These are phyloP conservation scores for Agaricus subrufescens DNA, from an alignment of 768 basidiomycete genomes.

Conservation along the genomic window DNA sequence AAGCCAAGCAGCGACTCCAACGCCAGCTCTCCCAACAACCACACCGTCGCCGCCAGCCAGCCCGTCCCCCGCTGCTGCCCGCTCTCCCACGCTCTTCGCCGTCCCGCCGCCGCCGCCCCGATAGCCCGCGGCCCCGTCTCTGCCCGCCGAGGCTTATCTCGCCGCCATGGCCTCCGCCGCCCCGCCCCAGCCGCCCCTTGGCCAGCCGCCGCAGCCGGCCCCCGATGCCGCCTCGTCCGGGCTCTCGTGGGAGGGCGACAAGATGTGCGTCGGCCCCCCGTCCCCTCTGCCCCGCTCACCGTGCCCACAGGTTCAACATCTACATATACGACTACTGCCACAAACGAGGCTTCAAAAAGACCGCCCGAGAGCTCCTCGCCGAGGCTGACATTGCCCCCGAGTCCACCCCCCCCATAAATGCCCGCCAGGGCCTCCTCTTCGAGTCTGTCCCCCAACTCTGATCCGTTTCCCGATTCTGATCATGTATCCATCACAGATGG, in stretches of 20 bases:
- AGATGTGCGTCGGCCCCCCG: slow-evolving; percentile 50
- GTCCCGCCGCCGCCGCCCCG: not conserved
- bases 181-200: slow-evolving; percentile 20
- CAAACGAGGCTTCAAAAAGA: slow-evolving; percentile 75
- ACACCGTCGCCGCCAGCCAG: not conserved
- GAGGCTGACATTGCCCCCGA: slow-evolving; percentile 67
- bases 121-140: not conserved
- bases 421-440: slow-evolving; percentile 77
- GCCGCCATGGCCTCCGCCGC: slow-evolving; percentile 23
- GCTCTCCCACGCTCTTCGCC: not conserved
- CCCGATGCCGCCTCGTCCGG: slow-evolving; percentile 14
- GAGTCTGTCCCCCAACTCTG: slow-evolving; percentile 47
- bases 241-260: slow-evolving; percentile 80
- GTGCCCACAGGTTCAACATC: slow-evolving; percentile 70
- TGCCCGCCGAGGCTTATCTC: too few species aligned
- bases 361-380: slow-evolving; percentile 57
- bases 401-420: slow-evolving; percentile 73
- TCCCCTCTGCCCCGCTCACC: not conserved
- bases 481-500: slow-evolving; percentile 46
- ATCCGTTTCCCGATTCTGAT: slow-evolving; percentile 12
- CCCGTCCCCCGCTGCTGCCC: slow-evolving; percentile 2
- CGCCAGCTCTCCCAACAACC: slow-evolving; percentile 9
- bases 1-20: slow-evolving; percentile 8
- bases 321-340: slow-evolving; percentile 84
- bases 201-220: slow-evolving; percentile 16